phyloP scores from a whole-genome alignment of 148 eudicot genomes.

The Rhododendron mucronatum region DNA sequence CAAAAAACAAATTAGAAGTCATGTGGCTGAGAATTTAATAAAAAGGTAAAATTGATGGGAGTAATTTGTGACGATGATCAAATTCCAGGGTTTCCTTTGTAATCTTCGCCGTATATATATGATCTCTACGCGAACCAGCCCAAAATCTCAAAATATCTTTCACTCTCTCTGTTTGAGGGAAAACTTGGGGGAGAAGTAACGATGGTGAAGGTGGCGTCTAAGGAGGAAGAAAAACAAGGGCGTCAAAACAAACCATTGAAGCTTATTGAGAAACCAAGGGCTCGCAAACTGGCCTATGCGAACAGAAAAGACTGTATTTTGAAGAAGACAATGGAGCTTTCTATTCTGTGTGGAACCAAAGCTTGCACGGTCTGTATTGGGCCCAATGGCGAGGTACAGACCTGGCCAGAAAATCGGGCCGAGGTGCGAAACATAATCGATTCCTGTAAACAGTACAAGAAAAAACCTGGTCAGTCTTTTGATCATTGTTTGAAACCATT shows the following conservation, averaged over 20 bases:
- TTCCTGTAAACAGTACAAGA: neutral
- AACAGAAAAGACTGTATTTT: slow-evolving; percentile 2
- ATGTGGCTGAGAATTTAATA: too few relatives aligned
- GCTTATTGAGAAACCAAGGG: neutral
- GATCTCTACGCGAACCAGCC: neutral
- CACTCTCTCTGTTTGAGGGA: too few relatives aligned
- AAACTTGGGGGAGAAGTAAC: neutral
- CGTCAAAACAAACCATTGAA: neutral
- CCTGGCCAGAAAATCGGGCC: slow-evolving; percentile 15
- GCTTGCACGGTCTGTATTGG: slow-evolving; percentile 11
- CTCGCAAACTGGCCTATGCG: neutral
- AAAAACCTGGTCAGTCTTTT: neutral
- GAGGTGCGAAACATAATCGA: slow-evolving; percentile 4
- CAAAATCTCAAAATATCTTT: too few relatives aligned
- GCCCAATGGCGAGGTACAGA: slow-evolving; percentile 3
- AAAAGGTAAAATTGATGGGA: too few relatives aligned
- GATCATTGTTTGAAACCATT: neutral
- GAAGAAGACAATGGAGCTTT: slow-evolving; percentile 21
- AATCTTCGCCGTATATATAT: neutral
- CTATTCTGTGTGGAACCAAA: slow-evolving; percentile 4
- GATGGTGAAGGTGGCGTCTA: neutral
- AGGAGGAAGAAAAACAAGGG: neutral
- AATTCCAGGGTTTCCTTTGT: too few relatives aligned
- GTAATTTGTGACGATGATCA: too few relatives aligned
- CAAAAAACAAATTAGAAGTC: too few relatives aligned